Evolutionary conservation across 1,284 basidiomycete species (phyloP), one percentile per base, ranked within the genome.

Genomic region (Ustilago hordei): DNA sequence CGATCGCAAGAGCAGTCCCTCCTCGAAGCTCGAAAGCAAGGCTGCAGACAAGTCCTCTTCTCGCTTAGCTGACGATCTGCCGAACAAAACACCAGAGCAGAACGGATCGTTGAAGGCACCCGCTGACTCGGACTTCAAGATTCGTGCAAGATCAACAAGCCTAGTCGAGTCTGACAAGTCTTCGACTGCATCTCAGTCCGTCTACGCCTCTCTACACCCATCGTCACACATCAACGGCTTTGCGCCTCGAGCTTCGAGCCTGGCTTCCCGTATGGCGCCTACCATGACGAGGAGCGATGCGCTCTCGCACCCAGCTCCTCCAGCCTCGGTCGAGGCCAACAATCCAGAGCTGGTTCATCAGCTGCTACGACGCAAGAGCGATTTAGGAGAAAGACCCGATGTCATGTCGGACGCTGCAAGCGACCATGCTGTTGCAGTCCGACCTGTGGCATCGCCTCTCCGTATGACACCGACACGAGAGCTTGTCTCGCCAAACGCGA

Each of bases 321-420:
- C 81, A 0, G 63, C 75, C 2, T 70, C 60, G 17, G 70, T 75
- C 11, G 81, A 82, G 36, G 75, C 79, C 34, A 68, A 60, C 55
- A 67, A 78, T 38, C 78, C 78, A 2, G 66, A 78, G n/a, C 64
- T 70, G 13, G 66, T 78, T 4, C 74, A 79, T 60, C 67, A 78
- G 62, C 75, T 82, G 9, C 64, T 80, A n/a, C 73, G 80, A 8
- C 67, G 76, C 48, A 72, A 67, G 43, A 81, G 76, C 36, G 68
- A 78, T 41, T 47, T 76, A 3, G 68, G 63, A 17, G 55, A 60
- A 58, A 56, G 48, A 11, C 61, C 68, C 1, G 62, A 64, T 19
- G 17, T 47, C 31, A 15, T 60, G 17, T 32, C 59, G 3, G 79
- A 80, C 32, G 60, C 76, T 23, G 80, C 80, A 1, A 81, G 80